Conservation (phyloP, 495 filamentous ascomycete species). For the Neurospora sp. region DNA sequence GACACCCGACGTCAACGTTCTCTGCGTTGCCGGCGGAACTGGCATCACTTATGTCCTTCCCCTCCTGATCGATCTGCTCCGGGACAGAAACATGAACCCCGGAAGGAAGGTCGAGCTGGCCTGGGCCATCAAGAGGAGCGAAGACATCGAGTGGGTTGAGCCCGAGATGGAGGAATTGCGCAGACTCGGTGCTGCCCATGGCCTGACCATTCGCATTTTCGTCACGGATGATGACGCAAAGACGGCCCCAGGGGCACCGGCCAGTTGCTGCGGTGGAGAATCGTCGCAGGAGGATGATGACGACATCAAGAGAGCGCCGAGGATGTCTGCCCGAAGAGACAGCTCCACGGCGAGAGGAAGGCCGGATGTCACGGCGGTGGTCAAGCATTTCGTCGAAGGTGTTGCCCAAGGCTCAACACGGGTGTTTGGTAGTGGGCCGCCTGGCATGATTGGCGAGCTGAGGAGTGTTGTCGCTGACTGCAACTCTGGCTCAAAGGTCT, state of each 20-base stretch:
- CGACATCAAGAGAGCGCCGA: constrained; percentile 1
- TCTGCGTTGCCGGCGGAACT: constrained; percentile 55
- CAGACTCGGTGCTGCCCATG: constrained; percentile 24
- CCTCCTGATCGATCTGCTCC: constrained; percentile 34
- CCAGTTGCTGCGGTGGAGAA: background rate
- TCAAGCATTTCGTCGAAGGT: constrained; percentile 27
- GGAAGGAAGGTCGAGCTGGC: constrained; percentile 43
- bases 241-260: background rate
- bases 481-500: constrained; percentile 41
- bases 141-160: constrained; percentile 47
- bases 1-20: constrained; percentile 39
- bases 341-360: constrained; percentile 7
- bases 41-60: constrained; percentile 55
- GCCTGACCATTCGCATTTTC: constrained; percentile 43
- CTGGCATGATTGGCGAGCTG: constrained; percentile 47
- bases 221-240: constrained; percentile 34
- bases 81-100: constrained; percentile 15
- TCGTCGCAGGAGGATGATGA: background rate
- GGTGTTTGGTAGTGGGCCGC: constrained; percentile 53
- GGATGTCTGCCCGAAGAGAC: background rate
- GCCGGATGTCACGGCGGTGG: constrained; percentile 24
- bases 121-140: constrained; percentile 47
- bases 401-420: constrained; percentile 36
- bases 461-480: constrained; percentile 41
- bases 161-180: constrained; percentile 42